These are phyloP conservation scores for Erysimum cheiranthoides DNA, from an alignment of 345 rosid genomes.

Conservation along the genomic window DNA sequence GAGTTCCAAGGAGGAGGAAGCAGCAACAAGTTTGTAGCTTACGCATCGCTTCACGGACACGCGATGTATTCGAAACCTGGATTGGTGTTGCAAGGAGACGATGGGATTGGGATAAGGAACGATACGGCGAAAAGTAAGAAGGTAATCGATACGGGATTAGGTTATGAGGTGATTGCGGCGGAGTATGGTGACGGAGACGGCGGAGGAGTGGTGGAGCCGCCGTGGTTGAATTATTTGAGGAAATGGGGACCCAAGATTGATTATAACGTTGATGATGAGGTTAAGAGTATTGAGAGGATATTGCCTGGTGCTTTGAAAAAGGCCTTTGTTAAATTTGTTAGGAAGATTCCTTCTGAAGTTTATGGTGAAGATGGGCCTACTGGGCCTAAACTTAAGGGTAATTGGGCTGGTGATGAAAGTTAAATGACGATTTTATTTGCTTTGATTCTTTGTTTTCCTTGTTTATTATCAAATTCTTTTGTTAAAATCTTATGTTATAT, in stretches of 20 bases:
- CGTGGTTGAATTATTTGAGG: constrained; percentile 70
- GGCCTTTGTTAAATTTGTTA: constrained; percentile 54
- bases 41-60: constrained; percentile 78
- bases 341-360: constrained; percentile 62
- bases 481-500: background rate
- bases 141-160: constrained; percentile 53
- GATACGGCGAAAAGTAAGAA: constrained; percentile 70
- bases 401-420: constrained; percentile 69
- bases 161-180: constrained; percentile 56
- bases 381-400: constrained; percentile 73
- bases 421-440: constrained; percentile 19
- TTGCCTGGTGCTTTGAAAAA: constrained; percentile 59
- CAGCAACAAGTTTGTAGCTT: constrained; percentile 58
- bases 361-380: constrained; percentile 88
- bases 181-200: constrained; percentile 56
- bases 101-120: constrained; percentile 66
- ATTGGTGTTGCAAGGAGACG: constrained; percentile 74
- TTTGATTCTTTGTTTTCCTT: constrained; percentile 9
- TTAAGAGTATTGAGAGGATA: constrained; percentile 50
- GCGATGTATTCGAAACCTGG: constrained; percentile 82
- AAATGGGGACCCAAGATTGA: constrained; percentile 82
- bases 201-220: constrained; percentile 50
- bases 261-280: constrained; percentile 54
- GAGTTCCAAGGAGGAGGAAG: constrained; percentile 55
- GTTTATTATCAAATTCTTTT: background rate